Evolutionary conservation across 495 filamentous ascomycete species (phyloP).

Genomic region (Chaetomidium leptoderma): DNA sequence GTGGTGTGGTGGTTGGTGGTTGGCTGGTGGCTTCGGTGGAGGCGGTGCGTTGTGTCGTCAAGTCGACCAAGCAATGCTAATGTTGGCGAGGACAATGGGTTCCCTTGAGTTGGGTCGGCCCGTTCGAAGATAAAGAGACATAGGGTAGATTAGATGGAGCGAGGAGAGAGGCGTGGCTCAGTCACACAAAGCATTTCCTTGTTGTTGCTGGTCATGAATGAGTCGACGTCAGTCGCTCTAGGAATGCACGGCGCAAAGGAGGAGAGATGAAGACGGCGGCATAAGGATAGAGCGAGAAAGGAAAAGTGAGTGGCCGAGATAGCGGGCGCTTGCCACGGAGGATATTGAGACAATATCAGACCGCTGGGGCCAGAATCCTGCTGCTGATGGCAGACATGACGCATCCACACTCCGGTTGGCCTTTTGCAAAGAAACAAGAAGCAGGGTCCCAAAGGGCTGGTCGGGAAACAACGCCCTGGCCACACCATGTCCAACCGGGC

Average conservation of each 20-base stretch:
- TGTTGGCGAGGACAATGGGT: constrained; percentile 3
- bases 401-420: constrained; percentile 7
- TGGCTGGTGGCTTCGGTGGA: neutral
- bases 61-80: neutral
- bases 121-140: constrained; percentile 3
- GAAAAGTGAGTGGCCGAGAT: neutral
- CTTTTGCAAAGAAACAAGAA: constrained; percentile 14
- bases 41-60: neutral
- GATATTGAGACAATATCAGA: constrained; percentile 12
- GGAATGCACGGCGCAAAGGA: constrained; percentile 5
- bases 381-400: constrained; percentile 7
- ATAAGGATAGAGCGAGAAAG: neutral
- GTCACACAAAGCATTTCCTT: constrained; percentile 12
- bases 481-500: constrained; percentile 5
- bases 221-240: neutral
- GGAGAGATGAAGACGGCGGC: neutral
- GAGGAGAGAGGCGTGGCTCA: neutral
- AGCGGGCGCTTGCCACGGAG: constrained; percentile 1
- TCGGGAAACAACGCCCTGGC: constrained; percentile 8
- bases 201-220: constrained; percentile 7
- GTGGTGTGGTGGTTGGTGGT: neutral
- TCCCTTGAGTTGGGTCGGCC: constrained; percentile 1
- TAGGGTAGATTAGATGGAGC: neutral
- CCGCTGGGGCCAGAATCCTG: neutral
- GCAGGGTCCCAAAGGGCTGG: constrained; percentile 9